Base-by-base conservation (phyloP, 208 protist genomes). In the Wallacemonas sp. region DNA sequence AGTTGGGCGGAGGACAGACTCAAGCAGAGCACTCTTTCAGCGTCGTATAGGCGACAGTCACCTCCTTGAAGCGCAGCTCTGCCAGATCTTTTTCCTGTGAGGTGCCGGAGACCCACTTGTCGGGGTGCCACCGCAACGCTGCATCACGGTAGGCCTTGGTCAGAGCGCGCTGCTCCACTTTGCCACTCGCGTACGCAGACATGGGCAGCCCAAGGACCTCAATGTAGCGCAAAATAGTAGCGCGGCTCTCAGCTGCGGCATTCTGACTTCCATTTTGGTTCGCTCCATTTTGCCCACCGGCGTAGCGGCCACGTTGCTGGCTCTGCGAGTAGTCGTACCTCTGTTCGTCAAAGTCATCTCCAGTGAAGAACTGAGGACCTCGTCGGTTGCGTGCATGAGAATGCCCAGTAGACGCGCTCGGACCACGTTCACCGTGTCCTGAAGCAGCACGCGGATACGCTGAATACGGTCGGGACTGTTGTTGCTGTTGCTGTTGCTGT, bases 41-140 rank as follows among this genome's bases (percentile, higher is more conserved):
- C 9, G 78, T 44, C 15, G 84, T 72, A 60, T 95, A 93, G 2
- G 90, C 86, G 2, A 89, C 72, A 30, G 67, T 77, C 47, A 97
- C 80, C 45, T 90, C 81, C 54, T 96, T 96, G 63, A 97, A 97
- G 30, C 79, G 82, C 31, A 65, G 61, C 68, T 95, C 87, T 0
- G 92, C 92, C 55, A 60, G 34, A 27, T 68, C 38, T 46, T 78
- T 79, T 53, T 95, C 79, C 27, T 77, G 59, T 31, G 59, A 58
- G 3, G 59, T 80, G 5, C 72, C 77, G 17, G 55, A 68, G 24
- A 85, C 75, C 90, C 90, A 95, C 58, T 83, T 88, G 66, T 97
- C 94, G 2, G 95, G 95, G 68, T 98, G 95, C 82, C 87, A 96
- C 39, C 69, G 79, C 42, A 96, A 69, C 6, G 88, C 90, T 5